Evolutionary conservation across 306 rosid species (phyloP).

Genomic region (Crotalaria pallida): DNA sequence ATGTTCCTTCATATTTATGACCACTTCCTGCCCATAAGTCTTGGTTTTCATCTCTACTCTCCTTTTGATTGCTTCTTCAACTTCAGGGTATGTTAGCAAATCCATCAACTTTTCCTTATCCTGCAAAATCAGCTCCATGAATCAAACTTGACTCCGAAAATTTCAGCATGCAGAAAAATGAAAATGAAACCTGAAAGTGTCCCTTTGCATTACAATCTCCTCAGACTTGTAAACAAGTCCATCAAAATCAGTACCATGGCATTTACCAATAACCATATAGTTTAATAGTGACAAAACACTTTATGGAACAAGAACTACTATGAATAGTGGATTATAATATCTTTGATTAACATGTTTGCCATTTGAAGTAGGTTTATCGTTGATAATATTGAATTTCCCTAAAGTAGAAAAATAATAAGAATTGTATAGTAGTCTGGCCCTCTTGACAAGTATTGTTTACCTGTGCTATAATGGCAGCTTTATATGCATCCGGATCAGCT

Average conservation of each 20-base stretch:
- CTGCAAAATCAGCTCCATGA: conserved; percentile 35
- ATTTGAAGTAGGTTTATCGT: neutral
- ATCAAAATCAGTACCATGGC: conserved; percentile 15
- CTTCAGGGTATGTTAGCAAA: conserved; percentile 59
- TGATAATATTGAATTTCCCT: neutral
- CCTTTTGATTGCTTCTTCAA: conserved; percentile 63
- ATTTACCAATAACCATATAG: conserved; percentile 2
- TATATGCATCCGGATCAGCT: conserved; percentile 54
- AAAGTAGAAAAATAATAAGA: conserved; percentile 7
- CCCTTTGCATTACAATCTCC: neutral
- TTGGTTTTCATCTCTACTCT: conserved; percentile 76
- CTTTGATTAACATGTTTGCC: neutral
- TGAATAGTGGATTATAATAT: neutral
- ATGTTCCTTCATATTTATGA: conserved; percentile 34
- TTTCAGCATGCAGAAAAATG: conserved; percentile 5
- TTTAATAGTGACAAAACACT: neutral
- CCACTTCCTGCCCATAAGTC: conserved; percentile 76
- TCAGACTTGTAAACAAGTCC: conserved; percentile 6
- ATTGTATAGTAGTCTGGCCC: neutral
- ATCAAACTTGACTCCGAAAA: neutral
- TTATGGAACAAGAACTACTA: neutral
- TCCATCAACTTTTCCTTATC: conserved; percentile 72
- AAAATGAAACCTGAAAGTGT: neutral
- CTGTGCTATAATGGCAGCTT: conserved; percentile 76
- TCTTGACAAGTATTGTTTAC: conserved; percentile 20